Conservation (phyloP, 2,329 filamentous ascomycete genomes). For the Alternaria postmessia region DNA sequence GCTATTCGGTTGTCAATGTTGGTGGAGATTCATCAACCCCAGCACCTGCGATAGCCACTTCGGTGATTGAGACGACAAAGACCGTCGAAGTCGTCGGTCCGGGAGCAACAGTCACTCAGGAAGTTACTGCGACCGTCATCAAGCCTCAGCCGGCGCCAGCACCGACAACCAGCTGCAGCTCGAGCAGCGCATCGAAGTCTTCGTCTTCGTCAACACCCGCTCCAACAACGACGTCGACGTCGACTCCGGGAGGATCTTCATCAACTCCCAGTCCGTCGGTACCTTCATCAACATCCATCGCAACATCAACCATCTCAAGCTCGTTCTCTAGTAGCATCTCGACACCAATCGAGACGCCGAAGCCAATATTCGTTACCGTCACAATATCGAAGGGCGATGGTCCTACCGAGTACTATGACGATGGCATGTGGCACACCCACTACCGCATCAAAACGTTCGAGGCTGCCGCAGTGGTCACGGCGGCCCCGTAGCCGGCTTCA, state of each 20-base stretch:
- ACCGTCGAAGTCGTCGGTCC: conserved; percentile 37
- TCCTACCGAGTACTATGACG: conserved; percentile 53
- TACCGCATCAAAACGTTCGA: conserved; percentile 50
- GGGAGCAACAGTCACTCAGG: conserved; percentile 34
- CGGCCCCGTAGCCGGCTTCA: conserved; percentile 1
- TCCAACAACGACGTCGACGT: conserved; percentile 10
- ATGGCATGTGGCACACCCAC: conserved; percentile 56
- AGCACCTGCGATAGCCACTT: conserved; percentile 29
- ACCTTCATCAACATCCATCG: conserved; percentile 30
- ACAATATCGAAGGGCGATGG: conserved; percentile 35
- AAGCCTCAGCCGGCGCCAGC: conserved; percentile 19
- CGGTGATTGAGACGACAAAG: conserved; percentile 35
- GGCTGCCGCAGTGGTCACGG: conserved; percentile 17
- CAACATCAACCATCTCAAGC: conserved; percentile 20
- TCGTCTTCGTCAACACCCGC: conserved; percentile 3
- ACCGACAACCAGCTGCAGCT: conserved; percentile 24
- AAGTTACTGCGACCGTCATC: conserved; percentile 32
- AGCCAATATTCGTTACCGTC: conserved; percentile 41
- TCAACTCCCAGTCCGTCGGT: conserved; percentile 27
- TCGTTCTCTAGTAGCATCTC: conserved; percentile 18
- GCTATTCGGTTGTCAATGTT: conserved; percentile 52
- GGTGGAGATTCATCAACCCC: conserved; percentile 45
- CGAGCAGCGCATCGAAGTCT: conserved; percentile 16
- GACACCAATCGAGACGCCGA: conserved; percentile 25
- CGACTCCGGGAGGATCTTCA: neutral